phyloP scores from a whole-genome alignment of 257 asterid species.

The Prunella vulgaris region DNA sequence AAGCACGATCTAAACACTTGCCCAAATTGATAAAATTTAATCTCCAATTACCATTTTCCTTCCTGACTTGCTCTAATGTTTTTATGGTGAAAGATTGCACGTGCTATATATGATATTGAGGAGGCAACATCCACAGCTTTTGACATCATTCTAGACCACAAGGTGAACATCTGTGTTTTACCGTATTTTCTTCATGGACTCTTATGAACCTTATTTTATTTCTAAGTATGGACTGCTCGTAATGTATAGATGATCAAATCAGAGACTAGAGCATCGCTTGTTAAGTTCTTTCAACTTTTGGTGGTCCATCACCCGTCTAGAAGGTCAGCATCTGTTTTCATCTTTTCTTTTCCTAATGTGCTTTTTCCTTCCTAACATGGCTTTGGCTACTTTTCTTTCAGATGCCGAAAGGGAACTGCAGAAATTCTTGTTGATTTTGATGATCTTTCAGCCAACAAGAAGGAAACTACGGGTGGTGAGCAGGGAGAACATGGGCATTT shows the following conservation, averaged over 20 bases:
- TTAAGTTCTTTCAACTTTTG: slow-evolving; percentile 80
- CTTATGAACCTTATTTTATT: slow-evolving; percentile 3
- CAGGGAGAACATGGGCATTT: slow-evolving; percentile 39
- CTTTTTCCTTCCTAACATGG: slow-evolving; percentile 14
- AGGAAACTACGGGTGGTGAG: slow-evolving; percentile 36
- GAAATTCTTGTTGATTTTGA: slow-evolving; percentile 84
- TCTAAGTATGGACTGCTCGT: slow-evolving; percentile 4
- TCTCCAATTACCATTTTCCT: slow-evolving; percentile 7
- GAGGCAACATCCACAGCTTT: slow-evolving; percentile 86
- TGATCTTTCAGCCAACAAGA: slow-evolving; percentile 35
- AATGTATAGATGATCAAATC: slow-evolving; percentile 70
- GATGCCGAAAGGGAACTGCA: slow-evolving; percentile 97
- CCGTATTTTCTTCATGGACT: background rate
- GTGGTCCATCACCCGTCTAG: slow-evolving; percentile 95
- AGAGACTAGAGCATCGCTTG: slow-evolving; percentile 59
- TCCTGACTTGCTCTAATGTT: slow-evolving; percentile 27
- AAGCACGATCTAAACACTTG: slow-evolving; percentile 19
- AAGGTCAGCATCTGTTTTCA: slow-evolving; percentile 40
- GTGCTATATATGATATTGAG: slow-evolving; percentile 85
- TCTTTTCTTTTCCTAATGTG: background rate
- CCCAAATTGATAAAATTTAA: slow-evolving; percentile 9
- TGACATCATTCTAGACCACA: slow-evolving; percentile 63
- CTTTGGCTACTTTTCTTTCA: slow-evolving; percentile 26
- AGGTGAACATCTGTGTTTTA: slow-evolving; percentile 41
- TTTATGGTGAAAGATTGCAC: slow-evolving; percentile 61